phyloP scores from a whole-genome alignment of 352 stramenopile species.

The Globisporangium lucens region DNA sequence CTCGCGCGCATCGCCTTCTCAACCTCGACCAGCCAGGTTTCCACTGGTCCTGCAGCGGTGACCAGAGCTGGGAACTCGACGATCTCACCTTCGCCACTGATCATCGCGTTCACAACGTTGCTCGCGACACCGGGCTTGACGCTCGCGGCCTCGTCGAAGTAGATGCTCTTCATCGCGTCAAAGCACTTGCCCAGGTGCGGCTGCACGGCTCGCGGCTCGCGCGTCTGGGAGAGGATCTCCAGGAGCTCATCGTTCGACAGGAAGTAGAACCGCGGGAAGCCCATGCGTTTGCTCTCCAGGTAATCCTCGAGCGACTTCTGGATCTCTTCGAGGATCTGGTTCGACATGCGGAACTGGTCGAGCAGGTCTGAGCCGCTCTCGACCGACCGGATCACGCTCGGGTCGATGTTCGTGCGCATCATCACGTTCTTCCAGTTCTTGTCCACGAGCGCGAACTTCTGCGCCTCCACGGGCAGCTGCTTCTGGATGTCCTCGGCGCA shows the following conservation, averaged over 20 bases:
- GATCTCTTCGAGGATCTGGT: slow-evolving; percentile 87
- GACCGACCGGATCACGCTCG: slow-evolving; percentile 74
- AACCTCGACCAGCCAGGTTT: slow-evolving; percentile 85
- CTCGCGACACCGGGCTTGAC: slow-evolving; percentile 26
- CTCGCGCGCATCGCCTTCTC: slow-evolving; percentile 86
- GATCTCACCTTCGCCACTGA: slow-evolving; percentile 84
- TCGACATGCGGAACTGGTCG: slow-evolving; percentile 83
- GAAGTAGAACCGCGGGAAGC: slow-evolving; percentile 92
- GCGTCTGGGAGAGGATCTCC: slow-evolving; percentile 89
- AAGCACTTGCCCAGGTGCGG: slow-evolving; percentile 91
- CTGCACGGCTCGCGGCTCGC: slow-evolving; percentile 87
- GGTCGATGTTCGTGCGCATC: slow-evolving; percentile 71
- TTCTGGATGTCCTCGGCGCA: slow-evolving; percentile 89
- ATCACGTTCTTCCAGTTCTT: slow-evolving; percentile 87
- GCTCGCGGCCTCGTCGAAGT: slow-evolving; percentile 56
- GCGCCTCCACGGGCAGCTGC: slow-evolving; percentile 78
- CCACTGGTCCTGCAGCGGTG: slow-evolving; percentile 81
- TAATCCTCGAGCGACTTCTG: slow-evolving; percentile 92
- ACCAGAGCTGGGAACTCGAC: slow-evolving; percentile 74
- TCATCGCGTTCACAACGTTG: slow-evolving; percentile 77
- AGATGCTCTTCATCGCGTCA: slow-evolving; percentile 91
- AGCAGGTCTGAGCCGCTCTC: slow-evolving; percentile 70
- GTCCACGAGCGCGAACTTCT: slow-evolving; percentile 84
- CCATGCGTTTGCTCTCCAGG: slow-evolving; percentile 90
- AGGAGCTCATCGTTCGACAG: slow-evolving; percentile 91